Evolutionary conservation across 495 filamentous ascomycete species (phyloP), one percentile per base, ranked within the genome.

Genomic region (Penicillium ucsense): DNA sequence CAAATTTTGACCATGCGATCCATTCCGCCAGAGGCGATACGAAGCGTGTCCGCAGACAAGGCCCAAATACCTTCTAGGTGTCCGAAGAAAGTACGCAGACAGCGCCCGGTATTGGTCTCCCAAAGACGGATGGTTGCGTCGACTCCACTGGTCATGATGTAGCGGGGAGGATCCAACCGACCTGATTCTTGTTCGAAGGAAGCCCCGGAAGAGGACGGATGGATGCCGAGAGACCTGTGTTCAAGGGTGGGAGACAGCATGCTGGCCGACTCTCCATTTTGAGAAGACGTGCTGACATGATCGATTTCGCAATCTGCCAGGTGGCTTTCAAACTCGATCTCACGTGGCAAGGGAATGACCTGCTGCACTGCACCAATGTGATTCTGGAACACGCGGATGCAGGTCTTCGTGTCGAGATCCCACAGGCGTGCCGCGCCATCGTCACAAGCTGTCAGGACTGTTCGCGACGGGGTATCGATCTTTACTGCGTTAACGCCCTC

Each of bases 11-110:
- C 85, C 82, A 90, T 96, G 35, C 85, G 80, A 66, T 99, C 92
- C 64, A 96, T 84, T 33, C 86, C 84, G 8, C 90, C 92, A 45
- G 83, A 86, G 33, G 96, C 88, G 31, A 95, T 80, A 10, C 92
- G 81, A 33, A 99, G 72, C 0, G 86, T 89, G 61, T 99, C 94
- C 2, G 87, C 94, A 2, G 87, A 90, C 4, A 99, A 76, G 7
- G 86, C 85, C 92, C 92, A 99, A 27, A 99, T 83, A 28, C 92
- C 92, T 62, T 97, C 92, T 27, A 99, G 72, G 53, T 99, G 92
- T 0, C 92, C 92, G 50, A 97, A 99, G 67, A 95, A 91, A 4
- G 88, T 96, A 44, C 86, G 86, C 7, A 94, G 69, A 57, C 88
- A 94, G 52, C 75, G 72, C 39, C 86, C 89, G 5, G 82, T 88